Evolutionary conservation across 1,284 basidiomycete species (phyloP).

Genomic region (Mycena sp.): DNA sequence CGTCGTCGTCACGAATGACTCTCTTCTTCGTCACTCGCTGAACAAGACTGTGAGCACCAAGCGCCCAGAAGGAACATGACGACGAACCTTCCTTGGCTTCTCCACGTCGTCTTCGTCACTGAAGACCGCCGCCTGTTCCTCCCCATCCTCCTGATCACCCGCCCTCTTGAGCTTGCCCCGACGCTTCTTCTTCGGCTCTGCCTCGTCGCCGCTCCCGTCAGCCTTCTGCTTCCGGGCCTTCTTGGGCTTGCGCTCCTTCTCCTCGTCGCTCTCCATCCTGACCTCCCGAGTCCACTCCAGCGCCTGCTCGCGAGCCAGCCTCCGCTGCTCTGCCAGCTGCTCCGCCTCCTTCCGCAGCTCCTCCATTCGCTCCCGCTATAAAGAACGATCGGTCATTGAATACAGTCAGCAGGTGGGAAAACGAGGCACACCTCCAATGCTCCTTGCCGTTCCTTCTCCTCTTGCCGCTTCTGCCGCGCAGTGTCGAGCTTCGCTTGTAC

Average conservation of each 20-base stretch:
- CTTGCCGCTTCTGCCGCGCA: slow-evolving; percentile 73
- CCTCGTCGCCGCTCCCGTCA: slow-evolving; percentile 66
- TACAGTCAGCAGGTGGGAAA: background rate
- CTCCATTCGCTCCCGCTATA: slow-evolving; percentile 64
- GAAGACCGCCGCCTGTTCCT: slow-evolving; percentile 68
- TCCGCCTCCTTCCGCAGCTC: slow-evolving; percentile 69
- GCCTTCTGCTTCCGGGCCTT: slow-evolving; percentile 65
- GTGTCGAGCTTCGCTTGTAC: slow-evolving; percentile 78
- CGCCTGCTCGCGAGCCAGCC: slow-evolving; percentile 81
- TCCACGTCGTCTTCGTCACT: slow-evolving; percentile 74
- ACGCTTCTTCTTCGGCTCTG: slow-evolving; percentile 63
- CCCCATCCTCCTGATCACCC: slow-evolving; percentile 51
- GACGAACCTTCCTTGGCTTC: slow-evolving; percentile 70
- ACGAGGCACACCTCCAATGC: slow-evolving; percentile 61
- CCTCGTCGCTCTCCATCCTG: slow-evolving; percentile 78
- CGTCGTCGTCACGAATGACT: slow-evolving; percentile 79
- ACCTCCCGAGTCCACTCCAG: slow-evolving; percentile 77
- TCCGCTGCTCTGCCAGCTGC: slow-evolving; percentile 78
- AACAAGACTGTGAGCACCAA: slow-evolving; percentile 14
- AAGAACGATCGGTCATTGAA: background rate
- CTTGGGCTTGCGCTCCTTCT: slow-evolving; percentile 68
- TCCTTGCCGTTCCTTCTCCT: slow-evolving; percentile 70
- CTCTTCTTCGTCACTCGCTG: slow-evolving; percentile 74
- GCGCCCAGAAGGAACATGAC: background rate
- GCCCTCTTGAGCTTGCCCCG: slow-evolving; percentile 60